Evolutionary conservation across 2,329 filamentous ascomycete genomes (phyloP).

Genomic region (Triangularia verruculosa): DNA sequence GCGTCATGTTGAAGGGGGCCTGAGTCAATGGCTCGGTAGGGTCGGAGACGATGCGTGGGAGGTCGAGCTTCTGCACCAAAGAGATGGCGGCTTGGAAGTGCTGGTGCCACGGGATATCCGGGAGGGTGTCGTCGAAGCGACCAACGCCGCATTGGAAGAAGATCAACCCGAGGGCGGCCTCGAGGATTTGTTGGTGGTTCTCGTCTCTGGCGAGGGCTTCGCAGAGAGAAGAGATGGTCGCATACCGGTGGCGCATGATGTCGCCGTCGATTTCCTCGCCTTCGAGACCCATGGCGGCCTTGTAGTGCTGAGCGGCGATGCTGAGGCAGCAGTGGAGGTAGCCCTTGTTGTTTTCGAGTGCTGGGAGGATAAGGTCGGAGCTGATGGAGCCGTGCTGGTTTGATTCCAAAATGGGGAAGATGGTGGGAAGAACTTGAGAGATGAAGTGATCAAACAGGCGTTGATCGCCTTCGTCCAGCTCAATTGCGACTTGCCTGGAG

Average conservation of each 20-base stretch:
- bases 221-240: constrained; percentile 82
- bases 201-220: constrained; percentile 76
- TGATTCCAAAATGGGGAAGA: constrained; percentile 89
- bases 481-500: constrained; percentile 68
- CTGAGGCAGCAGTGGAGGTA: constrained; percentile 96
- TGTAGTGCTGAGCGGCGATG: constrained; percentile 88
- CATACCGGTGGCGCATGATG: constrained; percentile 87
- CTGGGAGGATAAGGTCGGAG: constrained; percentile 79
- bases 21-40: constrained; percentile 57
- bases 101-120: constrained; percentile 94
- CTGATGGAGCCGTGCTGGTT: constrained; percentile 82
- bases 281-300: constrained; percentile 66
- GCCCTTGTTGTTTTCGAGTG: constrained; percentile 84
- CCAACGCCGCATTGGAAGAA: constrained; percentile 95
- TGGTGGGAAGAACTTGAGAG: constrained; percentile 77
- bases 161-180: constrained; percentile 91
- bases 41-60: constrained; percentile 65
- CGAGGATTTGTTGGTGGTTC: constrained; percentile 82
- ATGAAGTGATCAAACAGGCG: constrained; percentile 88
- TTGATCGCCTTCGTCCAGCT: constrained; percentile 84
- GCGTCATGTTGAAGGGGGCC: constrained; percentile 90
- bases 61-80: constrained; percentile 79
- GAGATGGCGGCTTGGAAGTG: constrained; percentile 91
- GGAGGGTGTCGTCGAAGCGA: constrained; percentile 75
- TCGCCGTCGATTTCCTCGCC: constrained; percentile 80